Conservation (phyloP, 2,329 filamentous ascomycete genomes). For the Daldinia sp. region DNA sequence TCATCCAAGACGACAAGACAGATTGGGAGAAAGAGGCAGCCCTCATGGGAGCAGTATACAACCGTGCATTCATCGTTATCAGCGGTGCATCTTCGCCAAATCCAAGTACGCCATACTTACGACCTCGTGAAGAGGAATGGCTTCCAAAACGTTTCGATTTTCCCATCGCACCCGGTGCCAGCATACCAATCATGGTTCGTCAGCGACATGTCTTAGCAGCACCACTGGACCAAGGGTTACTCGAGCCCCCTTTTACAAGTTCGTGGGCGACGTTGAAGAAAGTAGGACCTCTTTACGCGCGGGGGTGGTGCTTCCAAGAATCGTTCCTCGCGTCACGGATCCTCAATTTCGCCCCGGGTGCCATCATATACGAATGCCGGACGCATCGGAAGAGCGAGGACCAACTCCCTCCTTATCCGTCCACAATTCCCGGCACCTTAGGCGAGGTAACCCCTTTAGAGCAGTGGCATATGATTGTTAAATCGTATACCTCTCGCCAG, state of each 20-base stretch:
- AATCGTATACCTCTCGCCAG: slow-evolving; percentile 31
- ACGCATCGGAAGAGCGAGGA: slow-evolving; percentile 33
- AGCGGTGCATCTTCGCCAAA: slow-evolving; percentile 28
- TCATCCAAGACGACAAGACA: slow-evolving; percentile 29
- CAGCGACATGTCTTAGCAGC: slow-evolving; percentile 29
- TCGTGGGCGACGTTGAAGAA: slow-evolving; percentile 31
- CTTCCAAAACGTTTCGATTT: slow-evolving; percentile 29
- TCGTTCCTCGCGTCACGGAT: slow-evolving; percentile 28
- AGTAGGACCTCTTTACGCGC: slow-evolving; percentile 26
- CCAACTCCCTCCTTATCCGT: slow-evolving; percentile 26
- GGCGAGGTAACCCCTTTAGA: slow-evolving; percentile 19
- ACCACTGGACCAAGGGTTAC: slow-evolving; percentile 27
- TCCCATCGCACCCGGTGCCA: slow-evolving; percentile 15
- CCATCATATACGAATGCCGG: slow-evolving; percentile 31
- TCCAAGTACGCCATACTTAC: slow-evolving; percentile 23
- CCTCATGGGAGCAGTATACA: slow-evolving; percentile 27
- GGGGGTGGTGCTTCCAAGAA: slow-evolving; percentile 33
- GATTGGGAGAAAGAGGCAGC: slow-evolving; percentile 32
- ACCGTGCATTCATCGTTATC: slow-evolving; percentile 29
- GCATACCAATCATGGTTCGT: slow-evolving; percentile 23
- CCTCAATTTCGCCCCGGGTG: slow-evolving; percentile 25
- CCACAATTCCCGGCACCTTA: slow-evolving; percentile 19
- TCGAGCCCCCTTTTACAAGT: slow-evolving; percentile 28
- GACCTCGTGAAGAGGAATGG: slow-evolving; percentile 28
- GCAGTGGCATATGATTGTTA: slow-evolving; percentile 30